These are phyloP conservation scores for Euphorbia schlechtendalii DNA, from an alignment of 441 rosid genomes.

Conservation along the genomic window DNA sequence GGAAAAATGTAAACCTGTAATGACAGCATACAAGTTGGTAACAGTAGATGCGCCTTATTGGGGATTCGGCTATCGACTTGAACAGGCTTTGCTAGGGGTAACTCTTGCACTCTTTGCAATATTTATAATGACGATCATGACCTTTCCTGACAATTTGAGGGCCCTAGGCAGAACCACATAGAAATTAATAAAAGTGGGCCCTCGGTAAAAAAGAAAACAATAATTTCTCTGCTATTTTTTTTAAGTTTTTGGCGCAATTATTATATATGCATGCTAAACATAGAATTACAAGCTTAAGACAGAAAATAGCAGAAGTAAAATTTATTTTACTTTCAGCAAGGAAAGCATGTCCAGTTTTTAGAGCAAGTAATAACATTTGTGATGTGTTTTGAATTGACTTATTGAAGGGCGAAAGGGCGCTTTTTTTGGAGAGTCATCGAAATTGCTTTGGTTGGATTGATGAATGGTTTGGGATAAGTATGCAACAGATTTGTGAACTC, in stretches of 20 bases:
- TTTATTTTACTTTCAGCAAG: no score
- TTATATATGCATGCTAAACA: neutral
- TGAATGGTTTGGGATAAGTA: constrained; percentile 58
- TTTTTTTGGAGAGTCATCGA: constrained; percentile 51
- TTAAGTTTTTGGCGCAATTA: neutral
- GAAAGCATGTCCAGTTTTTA: no score
- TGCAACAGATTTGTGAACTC: constrained; percentile 39
- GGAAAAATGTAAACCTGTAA: constrained; percentile 52
- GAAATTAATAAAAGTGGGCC: no score
- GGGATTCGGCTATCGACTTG: constrained; percentile 66
- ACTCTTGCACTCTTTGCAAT: constrained; percentile 9
- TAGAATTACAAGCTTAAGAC: neutral
- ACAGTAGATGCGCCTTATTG: constrained; percentile 69
- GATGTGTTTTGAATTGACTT: neutral
- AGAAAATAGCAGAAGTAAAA: neutral
- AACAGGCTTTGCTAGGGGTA: constrained; percentile 60
- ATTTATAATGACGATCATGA: neutral
- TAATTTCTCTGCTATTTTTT: neutral
- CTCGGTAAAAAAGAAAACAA: neutral
- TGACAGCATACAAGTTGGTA: constrained; percentile 66
- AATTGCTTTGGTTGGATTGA: constrained; percentile 67
- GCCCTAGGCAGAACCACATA: no score
- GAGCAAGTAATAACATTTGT: no score
- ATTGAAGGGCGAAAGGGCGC: constrained; percentile 58
- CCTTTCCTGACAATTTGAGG: no score